A percentile compares a stretch with the other conserved stretches of the same genome.
Evolutionary conservation across 306 rosid genomes (phyloP).

Genomic region (Quercus berberidifolia): DNA sequence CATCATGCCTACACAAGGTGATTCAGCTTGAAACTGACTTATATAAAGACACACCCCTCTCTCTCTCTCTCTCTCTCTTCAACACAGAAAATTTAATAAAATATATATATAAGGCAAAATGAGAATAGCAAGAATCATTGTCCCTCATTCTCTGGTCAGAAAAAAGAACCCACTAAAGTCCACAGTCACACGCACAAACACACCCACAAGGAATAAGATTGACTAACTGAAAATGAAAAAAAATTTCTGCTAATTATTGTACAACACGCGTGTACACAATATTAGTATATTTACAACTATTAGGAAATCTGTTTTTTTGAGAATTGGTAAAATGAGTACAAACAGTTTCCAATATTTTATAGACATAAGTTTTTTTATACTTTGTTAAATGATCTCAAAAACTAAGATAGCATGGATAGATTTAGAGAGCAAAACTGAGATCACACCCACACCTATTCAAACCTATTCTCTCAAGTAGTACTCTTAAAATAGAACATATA

Average conservation of each 20-base stretch:
- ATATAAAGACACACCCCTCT: neutral
- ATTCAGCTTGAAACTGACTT: too few species aligned
- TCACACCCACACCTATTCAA: neutral
- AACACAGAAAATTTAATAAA: neutral
- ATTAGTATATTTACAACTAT: slow-evolving; percentile 3
- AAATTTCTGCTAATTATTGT: slow-evolving; percentile 7
- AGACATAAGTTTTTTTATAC: too few species aligned
- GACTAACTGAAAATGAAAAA: slow-evolving; percentile 29
- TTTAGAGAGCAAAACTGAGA: neutral
- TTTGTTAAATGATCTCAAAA: too few species aligned
- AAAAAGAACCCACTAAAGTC: slow-evolving; percentile 41
- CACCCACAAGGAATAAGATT: slow-evolving; percentile 43
- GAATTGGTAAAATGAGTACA: too few species aligned
- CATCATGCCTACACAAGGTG: too few species aligned
- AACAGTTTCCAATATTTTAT: too few species aligned
- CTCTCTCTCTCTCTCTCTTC: neutral
- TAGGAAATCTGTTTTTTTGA: too few species aligned
- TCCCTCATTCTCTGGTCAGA: slow-evolving; percentile 22
- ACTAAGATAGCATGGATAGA: too few species aligned
- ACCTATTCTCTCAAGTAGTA: neutral
- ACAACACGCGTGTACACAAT: slow-evolving; percentile 33
- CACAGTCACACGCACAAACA: slow-evolving; percentile 31
- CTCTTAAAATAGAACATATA: neutral
- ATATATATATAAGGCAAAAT: neutral
- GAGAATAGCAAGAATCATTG: slow-evolving; percentile 13